phyloP scores from a whole-genome alignment of 768 basidiomycete genomes.

The Mycena belliarum region DNA sequence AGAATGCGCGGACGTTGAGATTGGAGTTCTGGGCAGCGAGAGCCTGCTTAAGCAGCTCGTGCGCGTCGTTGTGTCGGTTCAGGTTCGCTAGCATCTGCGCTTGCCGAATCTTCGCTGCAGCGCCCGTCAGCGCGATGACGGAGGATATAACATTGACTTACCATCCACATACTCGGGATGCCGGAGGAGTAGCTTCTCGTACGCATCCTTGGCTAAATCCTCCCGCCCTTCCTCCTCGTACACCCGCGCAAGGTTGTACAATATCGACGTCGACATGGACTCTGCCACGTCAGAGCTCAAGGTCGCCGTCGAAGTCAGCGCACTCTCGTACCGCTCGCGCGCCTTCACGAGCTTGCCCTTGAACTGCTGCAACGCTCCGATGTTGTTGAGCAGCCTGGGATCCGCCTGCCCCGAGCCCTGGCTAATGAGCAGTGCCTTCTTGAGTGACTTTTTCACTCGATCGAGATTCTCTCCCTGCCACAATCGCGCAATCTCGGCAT shows the following conservation, averaged over 20 bases:
- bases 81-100: constrained; percentile 74
- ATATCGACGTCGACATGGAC: constrained; percentile 74
- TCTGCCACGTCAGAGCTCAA: constrained; percentile 55
- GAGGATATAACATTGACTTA: constrained; percentile 39
- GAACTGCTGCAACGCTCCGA: constrained; percentile 74
- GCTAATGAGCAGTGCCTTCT: constrained; percentile 70
- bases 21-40: constrained; percentile 75
- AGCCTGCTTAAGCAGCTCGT: constrained; percentile 87
- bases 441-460: constrained; percentile 69
- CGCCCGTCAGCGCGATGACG: neutral
- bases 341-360: constrained; percentile 63
- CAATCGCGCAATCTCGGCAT: constrained; percentile 84
- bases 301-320: constrained; percentile 58
- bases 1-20: constrained; percentile 88
- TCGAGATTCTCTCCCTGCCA: constrained; percentile 85
- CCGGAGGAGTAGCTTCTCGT: constrained; percentile 79
- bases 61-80: constrained; percentile 78
- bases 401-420: constrained; percentile 52
- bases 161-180: constrained; percentile 98
- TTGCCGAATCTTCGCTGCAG: constrained; percentile 86
- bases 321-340: constrained; percentile 67
- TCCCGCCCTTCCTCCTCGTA: constrained; percentile 85
- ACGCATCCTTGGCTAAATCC: constrained; percentile 78
- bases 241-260: constrained; percentile 90
- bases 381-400: constrained; percentile 77